Base-by-base conservation (phyloP, 345 rosid species). In the Carallia pectinifolia region DNA sequence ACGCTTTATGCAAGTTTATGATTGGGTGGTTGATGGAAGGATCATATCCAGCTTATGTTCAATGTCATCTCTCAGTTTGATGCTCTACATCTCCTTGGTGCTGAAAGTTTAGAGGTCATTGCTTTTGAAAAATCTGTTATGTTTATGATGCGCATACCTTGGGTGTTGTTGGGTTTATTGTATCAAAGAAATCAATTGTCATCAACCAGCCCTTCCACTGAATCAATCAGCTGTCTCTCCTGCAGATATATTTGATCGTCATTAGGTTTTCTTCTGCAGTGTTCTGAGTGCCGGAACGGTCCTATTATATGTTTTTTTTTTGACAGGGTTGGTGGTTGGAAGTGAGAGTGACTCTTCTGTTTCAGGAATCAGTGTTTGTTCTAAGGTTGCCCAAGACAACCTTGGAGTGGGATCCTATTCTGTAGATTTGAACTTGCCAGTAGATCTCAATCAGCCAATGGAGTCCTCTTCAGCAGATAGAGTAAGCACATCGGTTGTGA, bases 291-390 rank as follows among this genome's bases (percentile, higher is more conserved):
- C 70, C 69, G 75, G 62, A 86, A 79, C 62, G 61, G 66, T 75
- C 67, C 66, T 19, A 59, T 59, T 65, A 23, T 66, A 38, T 74
- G 71, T 66, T 23, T 54, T 44, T 44, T 19, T 71, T 47, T 55
- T 74, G 50, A 56, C 75, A 82, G 83, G 70, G 53, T 23, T 66
- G 68, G 34, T 70, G 70, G 74, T 68, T 74, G 74, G 81, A 65
- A 72, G 76, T 78, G 83, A 82, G 78, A 81, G 71, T 72, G 85
- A 83, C 77, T 71, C 31, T 82, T 81, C 85, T 79, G 77, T 82
- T 79, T 90, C 91, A 0, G 91, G 80, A 1, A 70, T 88, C 53
- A 85, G 92, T 17, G 17, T 72, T 18, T 65, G 76, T 37, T 74
- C 77, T 27, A 85, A 74, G 70, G 85, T 80, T 69, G 80, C 64